Evolutionary conservation across 345 rosid genomes (phyloP), one percentile per base, ranked within the genome.

Genomic region (Pelargonium nanum): DNA sequence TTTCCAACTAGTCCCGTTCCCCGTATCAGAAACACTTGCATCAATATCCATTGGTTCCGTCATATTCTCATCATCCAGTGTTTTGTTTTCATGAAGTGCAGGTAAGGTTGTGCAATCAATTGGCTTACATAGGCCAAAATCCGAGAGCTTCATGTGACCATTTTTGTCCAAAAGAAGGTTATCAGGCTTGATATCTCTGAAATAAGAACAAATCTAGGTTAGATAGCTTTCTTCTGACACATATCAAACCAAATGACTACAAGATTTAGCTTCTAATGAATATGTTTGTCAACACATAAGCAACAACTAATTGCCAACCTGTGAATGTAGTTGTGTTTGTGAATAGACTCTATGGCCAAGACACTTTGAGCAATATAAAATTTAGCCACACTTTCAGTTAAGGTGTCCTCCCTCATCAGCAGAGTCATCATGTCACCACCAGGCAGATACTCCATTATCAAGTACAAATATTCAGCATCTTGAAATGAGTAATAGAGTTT

Each of bases 381-480:
- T 64, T 68, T 83, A 34, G 98, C 90, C 22, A 85, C 98, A 55
- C 83, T 73, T 77, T 91, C 98, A 21, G 78, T 74, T 70, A 91
- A 82, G 26, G 89, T 91, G 57, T 91, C 97, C 80, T 86, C 91
- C 71, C 97, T 80, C 85, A 91, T 91, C 65, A 91, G 80, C 69
- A 91, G 74, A 67, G 96, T 91, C 98, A 91, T 88, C 87, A 88
- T 72, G 81, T 91, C 98, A 71, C 98, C 96, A 68, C 96, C 98
- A 34, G 98, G 98, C 50, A 91, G 89, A 76, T 91, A 91, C 70
- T 91, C 96, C 98, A 91, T 91, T 60, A 91, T 91, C 71, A 91
- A 70, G 80, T 91, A 91, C 20, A 91, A 74, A 79, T 83, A 86
- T 65, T 91, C 98, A 10, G 92, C 72, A 78, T 91, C 98, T 68